Base-by-base conservation (phyloP, 352 stramenopile species). In the Aphanomyces euteiches region DNA sequence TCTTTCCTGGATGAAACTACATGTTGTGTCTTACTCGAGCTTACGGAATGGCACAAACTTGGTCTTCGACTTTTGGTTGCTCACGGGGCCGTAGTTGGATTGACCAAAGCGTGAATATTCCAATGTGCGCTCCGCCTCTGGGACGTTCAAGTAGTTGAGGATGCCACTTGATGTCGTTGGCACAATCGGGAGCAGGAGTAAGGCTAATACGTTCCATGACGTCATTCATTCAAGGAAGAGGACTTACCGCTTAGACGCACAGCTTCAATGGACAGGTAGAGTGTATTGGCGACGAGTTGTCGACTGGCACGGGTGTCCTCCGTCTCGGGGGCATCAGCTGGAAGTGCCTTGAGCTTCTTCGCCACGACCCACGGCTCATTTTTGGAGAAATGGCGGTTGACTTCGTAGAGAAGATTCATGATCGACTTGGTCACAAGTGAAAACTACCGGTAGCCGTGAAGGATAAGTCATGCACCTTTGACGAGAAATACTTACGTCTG, bases 371-470 rank as follows among this genome's bases (percentile, higher is more conserved):
- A 94, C 64, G 86, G 86, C 38, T 92, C 84, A 72, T 89, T 88
- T 3, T 79, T 74, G 4, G 86, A 88, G 59, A 94, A 94, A 73
- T 92, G 90, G 10, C 81, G 78, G 60, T 94, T 94, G 41, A 94
- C 80, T 67, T 94, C 85, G 61, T 92, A 81, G 7, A 94, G 79
- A 65, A 86, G 91, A 56, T 90, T 88, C 6, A 94, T 74, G 60
- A 94, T 82, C 59, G 89, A 81, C 76, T 90, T 82, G 21, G 91
- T 76, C 1, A 82, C 86, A 17, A 77, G 71, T 21, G 78, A 80
- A 58, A 94, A 94, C 84, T 92, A 76, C 7, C 79, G 17, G 8
- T 58, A n/a, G 50, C n/a, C 50, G 3, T 58, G 50, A 39, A 47
- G 72, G 2, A 57, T 54, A 40, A 21, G 37, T 37, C 59, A 68